Percentiles rank a stretch among this genome's conserved stretches.
These are phyloP conservation scores for Arachnomyces sp. DNA, from an alignment of 2,329 filamentous ascomycete genomes.

Conservation along the genomic window DNA sequence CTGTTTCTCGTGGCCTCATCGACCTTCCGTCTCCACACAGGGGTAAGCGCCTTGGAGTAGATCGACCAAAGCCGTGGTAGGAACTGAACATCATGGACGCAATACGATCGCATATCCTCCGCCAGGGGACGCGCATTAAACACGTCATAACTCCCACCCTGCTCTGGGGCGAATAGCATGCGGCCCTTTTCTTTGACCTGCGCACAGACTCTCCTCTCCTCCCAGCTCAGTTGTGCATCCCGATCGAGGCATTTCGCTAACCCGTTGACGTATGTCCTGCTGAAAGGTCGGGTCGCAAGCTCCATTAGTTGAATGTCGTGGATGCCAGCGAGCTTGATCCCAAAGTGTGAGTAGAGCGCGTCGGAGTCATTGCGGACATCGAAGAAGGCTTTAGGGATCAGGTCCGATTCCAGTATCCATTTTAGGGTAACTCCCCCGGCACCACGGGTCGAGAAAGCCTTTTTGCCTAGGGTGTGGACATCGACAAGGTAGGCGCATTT, in stretches of 20 bases:
- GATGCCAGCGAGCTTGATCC: slow-evolving; percentile 37
- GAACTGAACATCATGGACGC: slow-evolving; percentile 38
- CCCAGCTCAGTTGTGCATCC: slow-evolving; percentile 13
- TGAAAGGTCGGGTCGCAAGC: slow-evolving; percentile 26
- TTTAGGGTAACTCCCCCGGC: slow-evolving; percentile 22
- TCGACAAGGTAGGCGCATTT: slow-evolving; percentile 39
- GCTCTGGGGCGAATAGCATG: slow-evolving; percentile 33
- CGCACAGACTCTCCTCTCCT: slow-evolving; percentile 14
- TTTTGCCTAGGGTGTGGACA: slow-evolving; percentile 28
- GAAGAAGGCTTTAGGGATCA: slow-evolving; percentile 47
- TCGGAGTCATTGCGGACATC: slow-evolving; percentile 53
- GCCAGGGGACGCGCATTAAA: slow-evolving; percentile 42
- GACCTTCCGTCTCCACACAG: no score
- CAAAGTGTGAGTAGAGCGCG: slow-evolving; percentile 42
- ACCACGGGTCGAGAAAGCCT: slow-evolving; percentile 33
- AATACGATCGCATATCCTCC: slow-evolving; percentile 36
- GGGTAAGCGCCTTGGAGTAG: neutral
- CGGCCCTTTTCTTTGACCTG: slow-evolving; percentile 19
- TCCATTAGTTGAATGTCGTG: slow-evolving; percentile 53
- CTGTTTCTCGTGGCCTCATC: no score
- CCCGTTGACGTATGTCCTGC: slow-evolving; percentile 22
- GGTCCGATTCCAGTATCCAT: slow-evolving; percentile 37
- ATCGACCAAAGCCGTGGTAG: slow-evolving; percentile 28
- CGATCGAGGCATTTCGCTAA: slow-evolving; percentile 33
- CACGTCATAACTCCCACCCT: slow-evolving; percentile 39